Base-by-base conservation (phyloP, 805 yeast genomes). In the Kluyveromyces siamensis region DNA sequence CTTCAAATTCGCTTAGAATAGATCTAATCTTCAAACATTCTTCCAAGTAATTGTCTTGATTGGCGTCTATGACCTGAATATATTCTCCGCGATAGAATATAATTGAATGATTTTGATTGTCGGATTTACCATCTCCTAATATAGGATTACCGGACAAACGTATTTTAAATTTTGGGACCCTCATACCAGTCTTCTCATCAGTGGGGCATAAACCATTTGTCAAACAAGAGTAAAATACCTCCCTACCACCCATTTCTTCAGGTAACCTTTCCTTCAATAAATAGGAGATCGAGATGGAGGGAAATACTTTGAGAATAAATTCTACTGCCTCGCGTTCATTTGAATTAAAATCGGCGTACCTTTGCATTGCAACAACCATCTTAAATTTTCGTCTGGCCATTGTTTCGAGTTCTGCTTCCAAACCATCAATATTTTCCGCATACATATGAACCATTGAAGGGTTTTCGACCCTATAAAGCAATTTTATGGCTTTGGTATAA, bases 41-140 rank as follows among this genome's bases (percentile, higher is more conserved):
- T 65, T 91, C 98, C 30, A 91, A 67, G 61, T 91, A 91, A 63
- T 91, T 91, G 64, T 91, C 98, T 69, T 91, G 98, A 58, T 91
- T 91, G 1, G 98, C 96, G 73, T 91, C 98, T 50, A 91, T 81
- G 2, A 90, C 89, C 70, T 91, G 97, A 54, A 91, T 83, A 62
- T 89, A 90, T 61, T 91, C 98, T 19, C 98, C 98, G 48, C 98
- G 78, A 64, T 85, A 83, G 67, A 86, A 91, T 13, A 90, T 81
- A 38, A 91, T 63, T 2, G 95, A 80, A 63, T 86, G 86, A 61
- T 91, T 91, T 68, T 91, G 98, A 64, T 91, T 91, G 64, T 91
- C 98, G 14, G 96, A 83, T 64, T 91, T 91, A 36, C 98, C 98
- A 67, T 91, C 98, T 27, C 98, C 98, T 41, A 90, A 71, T 46